phyloP scores from a whole-genome alignment of 805 yeast genomes.

The Candida cerambycidarum region DNA sequence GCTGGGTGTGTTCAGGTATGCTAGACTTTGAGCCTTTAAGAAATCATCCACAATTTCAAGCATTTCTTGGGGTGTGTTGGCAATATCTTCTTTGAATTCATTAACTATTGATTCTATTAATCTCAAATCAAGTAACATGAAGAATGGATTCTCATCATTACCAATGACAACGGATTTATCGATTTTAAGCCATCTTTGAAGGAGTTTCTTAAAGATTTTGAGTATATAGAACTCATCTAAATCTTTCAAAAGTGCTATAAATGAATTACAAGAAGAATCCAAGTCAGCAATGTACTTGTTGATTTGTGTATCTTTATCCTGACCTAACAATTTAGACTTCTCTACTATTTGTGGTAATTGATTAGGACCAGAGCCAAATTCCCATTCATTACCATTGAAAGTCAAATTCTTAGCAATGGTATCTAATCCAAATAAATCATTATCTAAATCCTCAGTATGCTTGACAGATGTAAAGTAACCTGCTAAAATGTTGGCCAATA shows the following conservation, averaged over 20 bases:
- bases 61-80: slow-evolving; percentile 57
- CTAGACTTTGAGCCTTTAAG: slow-evolving; percentile 9
- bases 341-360: slow-evolving; percentile 30
- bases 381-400: slow-evolving; percentile 36
- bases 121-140: slow-evolving; percentile 58
- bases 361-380: slow-evolving; percentile 42
- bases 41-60: slow-evolving; percentile 40
- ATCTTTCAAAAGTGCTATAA: slow-evolving; percentile 46
- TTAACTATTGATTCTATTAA: slow-evolving; percentile 62
- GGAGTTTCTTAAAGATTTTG: slow-evolving; percentile 46
- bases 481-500: slow-evolving; percentile 38
- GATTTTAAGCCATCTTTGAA: slow-evolving; percentile 60
- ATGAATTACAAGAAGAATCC: slow-evolving; percentile 26
- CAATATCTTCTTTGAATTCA: slow-evolving; percentile 55
- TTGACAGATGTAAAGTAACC: slow-evolving; percentile 31
- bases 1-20: neutral
- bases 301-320: slow-evolving; percentile 25
- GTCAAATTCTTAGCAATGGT: slow-evolving; percentile 33
- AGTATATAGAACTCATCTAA: slow-evolving; percentile 49
- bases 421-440: slow-evolving; percentile 25
- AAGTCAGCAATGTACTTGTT: slow-evolving; percentile 26
- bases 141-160: slow-evolving; percentile 47
- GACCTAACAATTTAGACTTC: slow-evolving; percentile 2
- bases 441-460: slow-evolving; percentile 17
- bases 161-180: slow-evolving; percentile 11